phyloP scores from a whole-genome alignment of 805 yeast species.

The Candida ulmi region DNA sequence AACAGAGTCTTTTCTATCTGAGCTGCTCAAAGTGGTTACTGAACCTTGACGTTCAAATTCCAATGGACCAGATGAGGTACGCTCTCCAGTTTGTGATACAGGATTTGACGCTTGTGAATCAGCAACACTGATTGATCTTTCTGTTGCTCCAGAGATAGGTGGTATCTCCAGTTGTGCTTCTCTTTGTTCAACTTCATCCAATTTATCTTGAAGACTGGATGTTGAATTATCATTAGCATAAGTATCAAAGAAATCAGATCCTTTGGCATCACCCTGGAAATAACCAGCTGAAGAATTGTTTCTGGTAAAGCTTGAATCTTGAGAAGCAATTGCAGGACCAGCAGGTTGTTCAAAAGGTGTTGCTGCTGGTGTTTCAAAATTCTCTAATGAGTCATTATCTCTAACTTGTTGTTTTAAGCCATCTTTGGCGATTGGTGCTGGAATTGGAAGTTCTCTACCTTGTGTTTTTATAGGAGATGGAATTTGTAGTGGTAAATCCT shows the following conservation, averaged over 20 bases:
- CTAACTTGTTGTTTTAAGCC: neutral
- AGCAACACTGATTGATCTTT: neutral
- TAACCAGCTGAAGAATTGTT: constrained; percentile 1
- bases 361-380: constrained; percentile 10
- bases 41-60: neutral
- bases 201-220: constrained; percentile 2
- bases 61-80: too few species aligned
- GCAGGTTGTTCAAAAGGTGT: neutral
- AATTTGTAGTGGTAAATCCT: constrained; percentile 21
- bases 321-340: too few species aligned
- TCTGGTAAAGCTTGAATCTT: too few species aligned
- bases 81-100: too few species aligned
- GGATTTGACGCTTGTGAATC: too few species aligned
- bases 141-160: neutral
- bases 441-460: constrained; percentile 15
- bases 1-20: neutral
- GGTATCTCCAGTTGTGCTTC: too few species aligned
- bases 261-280: constrained; percentile 10
- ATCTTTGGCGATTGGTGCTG: constrained; percentile 12
- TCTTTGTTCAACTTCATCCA: constrained; percentile 1
- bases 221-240: constrained; percentile 16
- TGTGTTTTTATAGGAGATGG: constrained; percentile 23
- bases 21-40: neutral
- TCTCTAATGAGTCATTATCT: neutral
- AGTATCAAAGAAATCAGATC: constrained; percentile 25